Conservation (phyloP, 495 filamentous ascomycete genomes). For the Daldinia caldariorum region DNA sequence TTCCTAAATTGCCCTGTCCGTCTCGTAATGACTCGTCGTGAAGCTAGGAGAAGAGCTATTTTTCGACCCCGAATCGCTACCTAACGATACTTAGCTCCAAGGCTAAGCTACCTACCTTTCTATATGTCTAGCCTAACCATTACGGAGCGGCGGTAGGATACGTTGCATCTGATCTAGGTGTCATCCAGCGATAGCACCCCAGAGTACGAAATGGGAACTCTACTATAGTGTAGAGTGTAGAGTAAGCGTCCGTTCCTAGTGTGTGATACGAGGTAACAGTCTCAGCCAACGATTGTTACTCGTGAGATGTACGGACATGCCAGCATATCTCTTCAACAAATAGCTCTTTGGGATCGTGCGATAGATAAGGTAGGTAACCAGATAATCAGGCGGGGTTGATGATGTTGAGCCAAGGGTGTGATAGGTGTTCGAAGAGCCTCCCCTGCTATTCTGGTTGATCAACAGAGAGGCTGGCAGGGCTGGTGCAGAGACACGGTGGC, state of each 20-base stretch:
- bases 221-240: conserved; percentile 6
- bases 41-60: conserved; percentile 10
- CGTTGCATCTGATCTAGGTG: conserved; percentile 39
- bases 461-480: conserved; percentile 34
- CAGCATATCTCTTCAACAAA: conserved; percentile 34
- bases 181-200: conserved; percentile 14
- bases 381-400: conserved; percentile 38
- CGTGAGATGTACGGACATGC: conserved; percentile 23
- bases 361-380: conserved; percentile 46
- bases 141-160: conserved; percentile 35
- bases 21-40: conserved; percentile 34
- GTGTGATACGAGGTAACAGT: conserved; percentile 42
- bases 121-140: conserved; percentile 19
- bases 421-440: conserved; percentile 41
- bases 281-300: conserved; percentile 27
- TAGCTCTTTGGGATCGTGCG: conserved; percentile 36
- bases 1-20: conserved; percentile 13
- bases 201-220: conserved; percentile 8
- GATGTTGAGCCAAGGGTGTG: conserved; percentile 28
- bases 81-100: conserved; percentile 16
- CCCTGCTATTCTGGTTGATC: conserved; percentile 25
- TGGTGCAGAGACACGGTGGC: conserved; percentile 33
- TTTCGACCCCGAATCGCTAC: conserved; percentile 4
- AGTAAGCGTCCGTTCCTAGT: conserved; percentile 7
- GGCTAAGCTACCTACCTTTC: conserved; percentile 27